These are phyloP conservation scores for Ambrosia trifida DNA, from an alignment of 129 eudicot species.

Conservation along the genomic window DNA sequence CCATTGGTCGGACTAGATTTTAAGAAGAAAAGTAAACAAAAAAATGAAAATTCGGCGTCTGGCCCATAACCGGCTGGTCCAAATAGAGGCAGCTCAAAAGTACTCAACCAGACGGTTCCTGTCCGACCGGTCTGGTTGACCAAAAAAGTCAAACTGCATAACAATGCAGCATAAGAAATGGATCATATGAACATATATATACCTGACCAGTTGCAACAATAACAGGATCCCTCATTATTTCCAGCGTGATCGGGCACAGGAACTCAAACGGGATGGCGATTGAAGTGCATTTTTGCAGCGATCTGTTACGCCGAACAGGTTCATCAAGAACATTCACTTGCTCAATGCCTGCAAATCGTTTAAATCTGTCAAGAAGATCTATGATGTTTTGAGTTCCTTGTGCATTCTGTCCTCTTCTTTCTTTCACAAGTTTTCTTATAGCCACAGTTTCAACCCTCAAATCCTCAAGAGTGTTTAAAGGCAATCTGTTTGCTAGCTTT, in stretches of 20 bases:
- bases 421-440: conserved; percentile 57
- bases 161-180: conserved; percentile 1
- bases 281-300: conserved; percentile 37
- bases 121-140: not conserved
- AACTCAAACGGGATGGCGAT: conserved; percentile 69
- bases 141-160: not conserved
- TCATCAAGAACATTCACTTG: conserved; percentile 52
- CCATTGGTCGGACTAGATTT: too few species aligned
- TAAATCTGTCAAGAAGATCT: conserved; percentile 59
- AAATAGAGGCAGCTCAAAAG: too few species aligned
- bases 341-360: conserved; percentile 59
- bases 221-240: conserved; percentile 91
- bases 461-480: conserved; percentile 52
- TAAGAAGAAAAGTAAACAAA: too few species aligned
- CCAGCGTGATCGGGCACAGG: conserved; percentile 77
- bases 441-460: conserved; percentile 56
- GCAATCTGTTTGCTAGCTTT: conserved; percentile 66
- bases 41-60: too few species aligned
- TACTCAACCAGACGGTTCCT: too few species aligned
- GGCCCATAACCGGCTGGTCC: too few species aligned
- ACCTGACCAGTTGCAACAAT: conserved; percentile 90
- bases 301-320: conserved; percentile 37
- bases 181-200: conserved; percentile 12
- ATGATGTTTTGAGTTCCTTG: conserved; percentile 58
- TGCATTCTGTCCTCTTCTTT: conserved; percentile 47